Evolutionary conservation across 176 grass and related monocot genomes (phyloP).

Genomic region (Typha latifolia): DNA sequence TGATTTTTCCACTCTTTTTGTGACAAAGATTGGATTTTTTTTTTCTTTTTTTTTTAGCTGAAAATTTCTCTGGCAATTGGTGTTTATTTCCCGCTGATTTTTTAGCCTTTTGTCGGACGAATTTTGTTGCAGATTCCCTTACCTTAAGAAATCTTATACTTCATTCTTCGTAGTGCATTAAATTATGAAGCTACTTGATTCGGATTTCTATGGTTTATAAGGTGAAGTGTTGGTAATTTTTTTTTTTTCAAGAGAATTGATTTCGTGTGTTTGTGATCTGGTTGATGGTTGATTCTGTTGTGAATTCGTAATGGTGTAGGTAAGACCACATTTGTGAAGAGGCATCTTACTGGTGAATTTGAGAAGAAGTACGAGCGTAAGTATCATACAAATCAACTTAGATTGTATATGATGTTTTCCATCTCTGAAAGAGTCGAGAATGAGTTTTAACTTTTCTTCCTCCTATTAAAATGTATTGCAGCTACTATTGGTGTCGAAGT

Average conservation of each 20-base stretch:
- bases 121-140: too few species aligned
- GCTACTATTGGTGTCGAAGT: constrained; percentile 21
- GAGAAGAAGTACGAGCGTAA: constrained; percentile 19
- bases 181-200: not conserved
- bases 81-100: not conserved
- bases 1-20: not conserved
- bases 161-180: not conserved
- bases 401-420: not conserved
- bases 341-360: constrained; percentile 51
- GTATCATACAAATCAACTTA: not conserved
- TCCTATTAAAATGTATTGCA: not conserved
- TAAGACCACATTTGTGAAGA: constrained; percentile 42
- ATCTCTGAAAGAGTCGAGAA: not conserved
- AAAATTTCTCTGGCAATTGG: not conserved
- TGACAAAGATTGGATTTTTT: not conserved
- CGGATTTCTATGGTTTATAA: not conserved
- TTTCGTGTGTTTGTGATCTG: not conserved
- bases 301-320: not conserved
- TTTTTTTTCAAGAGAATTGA: not conserved
- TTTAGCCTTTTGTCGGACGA: too few species aligned
- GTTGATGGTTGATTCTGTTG: not conserved
- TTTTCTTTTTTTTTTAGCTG: not conserved
- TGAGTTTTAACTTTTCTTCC: not conserved
- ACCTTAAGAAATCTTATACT: too few species aligned
- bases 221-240: too few species aligned